Conservation (phyloP, 176 grass and related monocot genomes). For the Carex cristatella region DNA sequence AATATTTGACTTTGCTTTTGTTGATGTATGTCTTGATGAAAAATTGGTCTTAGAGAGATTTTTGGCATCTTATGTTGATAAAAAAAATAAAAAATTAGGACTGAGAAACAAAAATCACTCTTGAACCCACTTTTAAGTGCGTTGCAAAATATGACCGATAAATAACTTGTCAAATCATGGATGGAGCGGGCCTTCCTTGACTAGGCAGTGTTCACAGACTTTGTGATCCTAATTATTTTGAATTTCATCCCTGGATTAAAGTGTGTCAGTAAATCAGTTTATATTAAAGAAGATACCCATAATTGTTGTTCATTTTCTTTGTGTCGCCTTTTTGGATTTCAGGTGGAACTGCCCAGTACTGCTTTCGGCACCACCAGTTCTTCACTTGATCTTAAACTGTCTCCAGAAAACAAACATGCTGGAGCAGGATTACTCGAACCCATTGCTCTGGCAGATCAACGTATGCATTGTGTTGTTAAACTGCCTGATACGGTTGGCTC, state of each 20-base stretch:
- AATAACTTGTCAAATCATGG: too few species aligned
- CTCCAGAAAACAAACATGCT: constrained; percentile 25
- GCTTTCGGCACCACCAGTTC: constrained; percentile 12
- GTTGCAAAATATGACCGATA: background rate
- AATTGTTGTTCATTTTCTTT: background rate
- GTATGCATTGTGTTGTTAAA: background rate
- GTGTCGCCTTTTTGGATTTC: constrained; percentile 2
- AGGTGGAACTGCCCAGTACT: constrained; percentile 34
- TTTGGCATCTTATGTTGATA: background rate
- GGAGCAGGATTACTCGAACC: background rate
- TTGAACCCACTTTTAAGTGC: background rate
- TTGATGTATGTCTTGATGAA: background rate
- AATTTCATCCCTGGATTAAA: background rate
- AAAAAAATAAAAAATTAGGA: background rate
- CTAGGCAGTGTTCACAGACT: background rate
- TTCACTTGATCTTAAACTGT: constrained; percentile 40
- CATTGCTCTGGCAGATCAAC: background rate
- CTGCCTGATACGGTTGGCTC: background rate
- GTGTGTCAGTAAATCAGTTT: background rate
- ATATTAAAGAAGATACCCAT: background rate
- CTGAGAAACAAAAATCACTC: background rate
- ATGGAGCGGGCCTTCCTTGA: background rate
- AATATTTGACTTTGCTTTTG: background rate
- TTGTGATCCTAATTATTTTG: background rate
- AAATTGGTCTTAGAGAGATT: background rate